Percentiles rank a stretch among this genome's conserved stretches.
These are phyloP conservation scores for Gynochthodes officinalis DNA, from an alignment of 257 asterid species.

Conservation along the genomic window DNA sequence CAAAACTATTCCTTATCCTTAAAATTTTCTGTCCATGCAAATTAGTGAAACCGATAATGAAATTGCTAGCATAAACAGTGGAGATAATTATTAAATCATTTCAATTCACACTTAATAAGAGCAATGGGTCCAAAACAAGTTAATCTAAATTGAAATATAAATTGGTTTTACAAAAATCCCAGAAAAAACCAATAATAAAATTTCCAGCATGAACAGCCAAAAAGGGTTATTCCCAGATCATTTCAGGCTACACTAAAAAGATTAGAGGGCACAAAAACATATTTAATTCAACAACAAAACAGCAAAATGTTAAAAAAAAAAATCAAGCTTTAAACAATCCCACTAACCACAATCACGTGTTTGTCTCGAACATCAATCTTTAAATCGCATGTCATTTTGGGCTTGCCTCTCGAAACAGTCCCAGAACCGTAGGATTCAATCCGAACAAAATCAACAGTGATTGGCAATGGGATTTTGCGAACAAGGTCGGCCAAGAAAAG, in stretches of 20 bases:
- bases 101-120: background rate
- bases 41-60: background rate
- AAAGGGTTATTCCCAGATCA: background rate
- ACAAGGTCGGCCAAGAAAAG: constrained; percentile 85
- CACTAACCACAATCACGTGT: constrained; percentile 70
- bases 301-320: background rate
- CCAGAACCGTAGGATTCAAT: constrained; percentile 81
- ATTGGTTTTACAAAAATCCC: background rate
- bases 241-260: background rate
- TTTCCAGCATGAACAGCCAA: background rate
- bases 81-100: background rate
- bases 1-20: too few species aligned
- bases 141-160: background rate
- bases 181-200: background rate
- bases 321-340: background rate
- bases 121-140: too few species aligned
- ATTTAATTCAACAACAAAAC: background rate
- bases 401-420: constrained; percentile 67
- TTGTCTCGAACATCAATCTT: constrained; percentile 66
- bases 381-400: constrained; percentile 61
- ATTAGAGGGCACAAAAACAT: background rate
- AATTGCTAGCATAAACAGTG: background rate
- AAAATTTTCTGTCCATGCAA: too few species aligned
- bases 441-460: constrained; percentile 71
- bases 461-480: constrained; percentile 54